These are phyloP conservation scores for Vigna angularis DNA, from an alignment of 306 rosid species.

Conservation along the genomic window DNA sequence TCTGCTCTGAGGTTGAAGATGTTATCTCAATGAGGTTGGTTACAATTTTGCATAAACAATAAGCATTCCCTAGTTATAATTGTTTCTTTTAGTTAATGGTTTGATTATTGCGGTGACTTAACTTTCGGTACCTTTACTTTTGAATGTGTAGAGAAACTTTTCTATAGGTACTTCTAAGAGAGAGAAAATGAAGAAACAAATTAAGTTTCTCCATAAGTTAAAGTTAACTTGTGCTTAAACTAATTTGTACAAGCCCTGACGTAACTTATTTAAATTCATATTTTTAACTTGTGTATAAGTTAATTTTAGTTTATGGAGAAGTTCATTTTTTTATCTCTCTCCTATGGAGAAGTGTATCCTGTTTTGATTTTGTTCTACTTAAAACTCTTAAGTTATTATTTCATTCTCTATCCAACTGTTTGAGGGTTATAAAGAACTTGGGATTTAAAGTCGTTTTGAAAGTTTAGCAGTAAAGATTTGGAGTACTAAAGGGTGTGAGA, in stretches of 20 bases:
- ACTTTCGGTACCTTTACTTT: neutral
- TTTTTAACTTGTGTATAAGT: too few relatives aligned
- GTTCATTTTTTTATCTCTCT: too few relatives aligned
- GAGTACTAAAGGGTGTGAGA: neutral
- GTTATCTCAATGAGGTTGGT: slow-evolving; percentile 87
- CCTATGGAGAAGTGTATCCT: neutral
- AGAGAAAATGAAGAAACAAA: too few relatives aligned
- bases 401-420: neutral
- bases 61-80: neutral
- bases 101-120: neutral
- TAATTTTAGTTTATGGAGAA: too few relatives aligned
- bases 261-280: too few relatives aligned
- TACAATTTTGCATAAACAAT: slow-evolving; percentile 1
- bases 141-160: neutral
- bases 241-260: too few relatives aligned
- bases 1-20: slow-evolving; percentile 87
- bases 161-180: too few relatives aligned
- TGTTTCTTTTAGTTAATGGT: neutral
- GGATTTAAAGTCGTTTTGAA: neutral
- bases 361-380: neutral
- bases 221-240: too few relatives aligned
- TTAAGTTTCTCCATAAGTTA: too few relatives aligned
- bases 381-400: neutral
- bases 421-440: neutral
- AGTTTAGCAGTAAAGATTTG: too few relatives aligned